Conservation (phyloP, 805 yeast genomes). For the Candida insectorum region DNA sequence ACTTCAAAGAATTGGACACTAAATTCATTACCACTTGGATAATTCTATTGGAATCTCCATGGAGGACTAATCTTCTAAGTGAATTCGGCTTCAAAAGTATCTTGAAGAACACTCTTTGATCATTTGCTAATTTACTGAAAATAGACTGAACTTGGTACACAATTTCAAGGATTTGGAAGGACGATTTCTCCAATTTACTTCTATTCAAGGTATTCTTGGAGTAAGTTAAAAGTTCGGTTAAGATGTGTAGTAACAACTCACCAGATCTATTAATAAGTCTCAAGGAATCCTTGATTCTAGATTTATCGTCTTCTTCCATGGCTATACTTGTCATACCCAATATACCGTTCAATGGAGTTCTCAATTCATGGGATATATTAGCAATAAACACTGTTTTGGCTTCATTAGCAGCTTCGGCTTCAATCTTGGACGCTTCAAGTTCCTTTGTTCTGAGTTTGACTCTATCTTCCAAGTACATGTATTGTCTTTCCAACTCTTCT, state of each 20-base stretch:
- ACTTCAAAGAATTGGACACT: constrained; percentile 86
- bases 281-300: constrained; percentile 68
- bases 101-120: constrained; percentile 67
- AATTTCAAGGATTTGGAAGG: constrained; percentile 76
- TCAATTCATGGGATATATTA: constrained; percentile 54
- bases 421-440: constrained; percentile 80
- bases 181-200: constrained; percentile 76
- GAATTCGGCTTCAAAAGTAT: constrained; percentile 62
- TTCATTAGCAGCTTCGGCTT: constrained; percentile 93
- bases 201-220: constrained; percentile 87
- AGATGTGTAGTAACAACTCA: constrained; percentile 79
- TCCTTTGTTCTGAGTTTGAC: constrained; percentile 84
- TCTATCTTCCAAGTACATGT: constrained; percentile 80
- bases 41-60: constrained; percentile 88
- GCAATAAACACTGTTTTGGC: constrained; percentile 67
- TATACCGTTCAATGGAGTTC: constrained; percentile 95
- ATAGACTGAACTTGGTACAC: constrained; percentile 83
- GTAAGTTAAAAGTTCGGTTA: constrained; percentile 87
- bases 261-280: constrained; percentile 88
- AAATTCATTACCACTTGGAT: constrained; percentile 90
- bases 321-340: constrained; percentile 94
- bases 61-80: constrained; percentile 60
- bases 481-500: constrained; percentile 80
- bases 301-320: constrained; percentile 74
- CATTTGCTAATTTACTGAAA: constrained; percentile 74